A percentile compares a stretch with the other conserved stretches of the same genome.
phyloP scores from a whole-genome alignment of 345 rosid species.

The Euphorbia lathyris region DNA sequence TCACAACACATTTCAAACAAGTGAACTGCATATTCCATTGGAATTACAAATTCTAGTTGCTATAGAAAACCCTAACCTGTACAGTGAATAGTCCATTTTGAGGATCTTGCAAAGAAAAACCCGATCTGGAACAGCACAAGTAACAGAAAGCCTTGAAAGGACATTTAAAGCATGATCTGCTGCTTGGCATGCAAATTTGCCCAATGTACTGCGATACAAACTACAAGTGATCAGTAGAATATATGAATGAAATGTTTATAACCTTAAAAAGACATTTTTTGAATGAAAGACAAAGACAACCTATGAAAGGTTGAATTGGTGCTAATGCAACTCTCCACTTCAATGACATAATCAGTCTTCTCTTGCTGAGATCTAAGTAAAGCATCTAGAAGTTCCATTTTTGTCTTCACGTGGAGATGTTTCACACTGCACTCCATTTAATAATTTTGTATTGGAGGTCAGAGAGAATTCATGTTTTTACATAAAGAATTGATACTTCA shows the following conservation, averaged over 20 bases:
- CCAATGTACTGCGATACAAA: conserved; percentile 48
- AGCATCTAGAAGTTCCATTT: conserved; percentile 69
- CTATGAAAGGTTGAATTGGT: conserved; percentile 74
- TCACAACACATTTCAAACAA: conserved; percentile 20
- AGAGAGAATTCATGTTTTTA: not conserved
- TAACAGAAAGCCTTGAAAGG: conserved; percentile 39
- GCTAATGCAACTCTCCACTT: conserved; percentile 75
- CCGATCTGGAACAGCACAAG: conserved; percentile 32
- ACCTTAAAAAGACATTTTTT: not conserved
- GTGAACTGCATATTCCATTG: conserved; percentile 2
- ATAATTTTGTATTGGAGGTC: not conserved
- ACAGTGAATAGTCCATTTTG: conserved; percentile 57
- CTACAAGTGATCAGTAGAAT: conserved; percentile 33
- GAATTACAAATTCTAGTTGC: conserved; percentile 5
- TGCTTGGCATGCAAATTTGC: conserved; percentile 56
- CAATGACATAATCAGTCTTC: conserved; percentile 62
- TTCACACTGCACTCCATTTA: conserved; percentile 52
- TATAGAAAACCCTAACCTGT: conserved; percentile 48
- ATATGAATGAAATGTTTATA: conserved; percentile 11
- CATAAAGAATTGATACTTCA: not conserved
- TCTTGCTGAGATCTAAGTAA: conserved; percentile 43
- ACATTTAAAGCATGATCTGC: conserved; percentile 47
- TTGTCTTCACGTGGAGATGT: conserved; percentile 66
- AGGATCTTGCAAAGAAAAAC: conserved; percentile 39
- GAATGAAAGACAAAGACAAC: conserved; percentile 34